phyloP scores from a whole-genome alignment of 2,329 filamentous ascomycete species.

The Epichloe gansuensis region DNA sequence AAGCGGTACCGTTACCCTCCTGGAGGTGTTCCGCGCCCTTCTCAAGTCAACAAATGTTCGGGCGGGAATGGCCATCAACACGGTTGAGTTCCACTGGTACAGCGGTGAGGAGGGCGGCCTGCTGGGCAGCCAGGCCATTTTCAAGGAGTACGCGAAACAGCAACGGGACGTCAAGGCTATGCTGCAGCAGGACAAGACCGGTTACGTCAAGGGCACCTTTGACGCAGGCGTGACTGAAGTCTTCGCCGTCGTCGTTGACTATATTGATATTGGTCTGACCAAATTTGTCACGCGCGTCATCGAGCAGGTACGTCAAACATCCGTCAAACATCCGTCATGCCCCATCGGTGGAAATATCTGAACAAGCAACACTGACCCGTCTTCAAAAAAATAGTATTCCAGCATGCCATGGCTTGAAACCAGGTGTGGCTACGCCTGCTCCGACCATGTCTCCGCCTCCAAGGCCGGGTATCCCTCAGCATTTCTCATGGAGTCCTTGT shows the following conservation, averaged over 20 bases:
- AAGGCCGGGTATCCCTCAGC: constrained; percentile 64
- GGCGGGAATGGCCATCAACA: constrained; percentile 63
- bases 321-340: not conserved
- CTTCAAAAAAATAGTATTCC: constrained; percentile 50
- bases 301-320: constrained; percentile 28
- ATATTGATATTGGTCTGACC: constrained; percentile 69
- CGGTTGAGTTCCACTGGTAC: constrained; percentile 95
- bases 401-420: constrained; percentile 77
- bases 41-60: constrained; percentile 59
- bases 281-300: constrained; percentile 85
- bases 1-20: constrained; percentile 83
- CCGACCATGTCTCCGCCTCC: constrained; percentile 59
- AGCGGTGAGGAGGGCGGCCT: constrained; percentile 81
- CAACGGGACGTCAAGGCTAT: constrained; percentile 78
- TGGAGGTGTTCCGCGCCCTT: constrained; percentile 77
- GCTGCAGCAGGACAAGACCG: constrained; percentile 98
- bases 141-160: constrained; percentile 62
- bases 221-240: constrained; percentile 73
- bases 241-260: constrained; percentile 88
- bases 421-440: constrained; percentile 78
- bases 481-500: constrained; percentile 64
- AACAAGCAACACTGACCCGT: constrained; percentile 1
- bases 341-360: not conserved
- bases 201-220: constrained; percentile 70
- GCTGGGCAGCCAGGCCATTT: constrained; percentile 81